Conservation (phyloP, 257 asterid species). For the Galeopsis tetrahit region DNA sequence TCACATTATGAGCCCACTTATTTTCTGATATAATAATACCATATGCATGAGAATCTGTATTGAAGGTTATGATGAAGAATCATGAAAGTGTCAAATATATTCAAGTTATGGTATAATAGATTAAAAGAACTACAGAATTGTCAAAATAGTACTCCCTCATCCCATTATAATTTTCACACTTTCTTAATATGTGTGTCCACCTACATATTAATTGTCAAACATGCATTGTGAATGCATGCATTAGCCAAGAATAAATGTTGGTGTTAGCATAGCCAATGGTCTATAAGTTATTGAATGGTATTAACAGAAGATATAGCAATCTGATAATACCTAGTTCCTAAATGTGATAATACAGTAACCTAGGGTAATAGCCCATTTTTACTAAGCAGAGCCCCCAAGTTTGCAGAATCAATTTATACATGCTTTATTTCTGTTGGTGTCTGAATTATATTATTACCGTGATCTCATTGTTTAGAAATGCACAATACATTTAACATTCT, state of each 20-base stretch:
- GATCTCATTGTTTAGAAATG: background rate
- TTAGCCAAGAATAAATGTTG: background rate
- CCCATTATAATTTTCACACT: no score
- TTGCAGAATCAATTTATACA: background rate
- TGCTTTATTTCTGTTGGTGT: background rate
- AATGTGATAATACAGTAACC: background rate
- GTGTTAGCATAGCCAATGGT: background rate
- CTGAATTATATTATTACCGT: background rate
- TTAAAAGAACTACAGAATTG: no score
- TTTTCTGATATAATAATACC: background rate
- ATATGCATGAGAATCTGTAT: no score
- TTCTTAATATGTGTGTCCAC: no score
- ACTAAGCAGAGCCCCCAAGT: background rate
- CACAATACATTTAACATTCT: background rate
- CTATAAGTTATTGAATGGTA: background rate
- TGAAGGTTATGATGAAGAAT: no score
- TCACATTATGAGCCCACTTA: background rate
- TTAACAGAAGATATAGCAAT: background rate
- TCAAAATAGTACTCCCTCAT: no score
- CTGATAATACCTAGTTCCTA: background rate
- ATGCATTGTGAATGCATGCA: background rate
- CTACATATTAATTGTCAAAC: no score
- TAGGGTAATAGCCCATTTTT: constrained; percentile 2
- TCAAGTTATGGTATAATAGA: no score
- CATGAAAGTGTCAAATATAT: no score